A percentile compares a stretch with the other conserved stretches of the same genome.
These are phyloP conservation scores for Astrocystis sublimbata DNA, from an alignment of 495 filamentous ascomycete species.

Conservation along the genomic window DNA sequence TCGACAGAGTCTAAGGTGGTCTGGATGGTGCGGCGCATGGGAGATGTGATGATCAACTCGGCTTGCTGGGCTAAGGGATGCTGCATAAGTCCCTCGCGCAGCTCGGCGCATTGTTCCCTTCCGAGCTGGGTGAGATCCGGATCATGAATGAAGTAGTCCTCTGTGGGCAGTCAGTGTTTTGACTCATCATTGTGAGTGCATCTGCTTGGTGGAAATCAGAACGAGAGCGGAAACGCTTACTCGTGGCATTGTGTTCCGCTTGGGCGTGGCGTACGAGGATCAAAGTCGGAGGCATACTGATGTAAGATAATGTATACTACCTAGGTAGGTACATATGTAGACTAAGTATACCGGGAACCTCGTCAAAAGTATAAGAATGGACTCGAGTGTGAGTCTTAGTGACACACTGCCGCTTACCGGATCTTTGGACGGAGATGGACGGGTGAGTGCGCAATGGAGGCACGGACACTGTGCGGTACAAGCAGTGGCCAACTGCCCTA, in stretches of 20 bases:
- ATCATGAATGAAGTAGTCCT: conserved; percentile 54
- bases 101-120: conserved; percentile 49
- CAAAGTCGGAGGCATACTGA: conserved; percentile 59
- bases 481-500: background rate
- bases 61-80: conserved; percentile 50
- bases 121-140: conserved; percentile 58
- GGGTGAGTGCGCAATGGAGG: too few relatives aligned
- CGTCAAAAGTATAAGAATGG: background rate
- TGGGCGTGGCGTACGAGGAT: conserved; percentile 62
- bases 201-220: too few relatives aligned
- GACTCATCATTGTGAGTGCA: background rate
- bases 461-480: background rate
- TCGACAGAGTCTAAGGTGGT: conserved; percentile 53
- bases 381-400: background rate
- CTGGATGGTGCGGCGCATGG: conserved; percentile 60
- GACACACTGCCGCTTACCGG: background rate
- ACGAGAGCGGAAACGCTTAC: too few relatives aligned
- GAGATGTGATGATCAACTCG: conserved; percentile 58
- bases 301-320: too few relatives aligned
- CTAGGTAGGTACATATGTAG: too few relatives aligned
- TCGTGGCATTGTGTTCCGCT: conserved; percentile 54
- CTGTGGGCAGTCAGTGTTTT: conserved; percentile 37
- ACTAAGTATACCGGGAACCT: too few relatives aligned
- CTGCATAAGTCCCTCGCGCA: conserved; percentile 48
- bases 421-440: too few relatives aligned